Evolutionary conservation across 441 rosid genomes (phyloP), one percentile per base, ranked within the genome.

Genomic region (Codiaeum variegatum): DNA sequence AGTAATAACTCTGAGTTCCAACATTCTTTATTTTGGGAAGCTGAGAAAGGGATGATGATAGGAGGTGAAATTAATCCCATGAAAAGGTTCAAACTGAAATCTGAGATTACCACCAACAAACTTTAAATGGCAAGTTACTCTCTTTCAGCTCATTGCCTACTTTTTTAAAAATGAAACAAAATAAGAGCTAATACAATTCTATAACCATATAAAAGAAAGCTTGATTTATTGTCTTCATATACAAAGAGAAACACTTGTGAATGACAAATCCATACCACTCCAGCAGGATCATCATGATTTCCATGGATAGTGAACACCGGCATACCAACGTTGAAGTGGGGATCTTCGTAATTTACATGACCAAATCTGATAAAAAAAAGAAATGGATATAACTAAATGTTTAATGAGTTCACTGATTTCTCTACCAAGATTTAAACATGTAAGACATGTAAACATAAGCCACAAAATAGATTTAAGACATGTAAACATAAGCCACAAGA

Each of bases 271-370:
- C 82, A 79, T 88, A 94, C 98, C 93, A 94, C 99, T 79, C 99
- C 99, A 75, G 99, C 99, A 75, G 99, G 99, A 82, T 94, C 99
- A 83, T 94, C 99, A 83, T 94, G 99, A 85, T 94, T 92, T 83
- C 99, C 99, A 86, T 94, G 99, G 78, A 94, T 94, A 73, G 92
- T 94, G 78, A 94, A 92, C 67, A 94, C 97, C 1, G 99, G 99
- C 83, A 94, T 83, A 55, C 99, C 99, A 74, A 94, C 94, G 80
- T 92, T 94, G 83, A 91, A 94, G 85, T 94, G 96, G 64, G 98
- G 97, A 79, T 94, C 99, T 84, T 94, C 99, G 79, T 92, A 94
- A 83, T 94, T 94, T 73, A 94, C 99, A 80, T 94, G 99, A 64
- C 98, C 98, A 82, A 94, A 94, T 80, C 98, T 92, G 94, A 74